Evolutionary conservation across 2,329 filamentous ascomycete species (phyloP).

Genomic region (Trichoderma hamatum): DNA sequence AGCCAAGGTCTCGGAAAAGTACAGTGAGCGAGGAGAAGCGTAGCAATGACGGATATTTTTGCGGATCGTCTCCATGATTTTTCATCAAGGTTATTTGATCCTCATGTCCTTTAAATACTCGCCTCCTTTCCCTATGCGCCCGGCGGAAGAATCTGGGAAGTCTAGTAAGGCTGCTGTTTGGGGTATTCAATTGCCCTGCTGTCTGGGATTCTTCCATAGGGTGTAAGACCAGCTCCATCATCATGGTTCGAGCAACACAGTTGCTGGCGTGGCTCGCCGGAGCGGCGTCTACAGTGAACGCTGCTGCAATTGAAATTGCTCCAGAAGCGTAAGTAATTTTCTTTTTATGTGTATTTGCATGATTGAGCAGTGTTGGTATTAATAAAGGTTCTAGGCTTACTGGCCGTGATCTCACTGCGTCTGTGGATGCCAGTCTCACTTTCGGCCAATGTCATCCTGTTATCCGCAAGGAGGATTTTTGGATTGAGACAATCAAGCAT

Average conservation of each 20-base stretch:
- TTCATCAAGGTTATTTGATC: conserved; percentile 1
- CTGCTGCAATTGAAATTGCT: conserved; percentile 13
- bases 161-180: background rate
- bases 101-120: background rate
- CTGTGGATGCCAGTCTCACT: conserved; percentile 6
- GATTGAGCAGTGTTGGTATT: background rate
- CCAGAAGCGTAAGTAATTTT: conserved; percentile 11
- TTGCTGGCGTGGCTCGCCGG: conserved; percentile 22
- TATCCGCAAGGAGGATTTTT: conserved; percentile 24
- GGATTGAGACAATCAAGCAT: conserved; percentile 38
- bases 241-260: conserved; percentile 17
- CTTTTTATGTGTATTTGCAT: too few species aligned
- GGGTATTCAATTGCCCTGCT: background rate
- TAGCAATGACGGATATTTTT: conserved; percentile 19
- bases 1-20: background rate
- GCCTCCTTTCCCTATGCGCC: background rate
- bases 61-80: background rate
- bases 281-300: conserved; percentile 8
- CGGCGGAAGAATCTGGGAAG: background rate
- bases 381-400: background rate
- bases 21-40: background rate
- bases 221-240: background rate
- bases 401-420: conserved; percentile 3
- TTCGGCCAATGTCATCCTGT: conserved; percentile 22
- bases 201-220: background rate